Evolutionary conservation across 129 eudicot species (phyloP).

Genomic region (Lonicera japonica): DNA sequence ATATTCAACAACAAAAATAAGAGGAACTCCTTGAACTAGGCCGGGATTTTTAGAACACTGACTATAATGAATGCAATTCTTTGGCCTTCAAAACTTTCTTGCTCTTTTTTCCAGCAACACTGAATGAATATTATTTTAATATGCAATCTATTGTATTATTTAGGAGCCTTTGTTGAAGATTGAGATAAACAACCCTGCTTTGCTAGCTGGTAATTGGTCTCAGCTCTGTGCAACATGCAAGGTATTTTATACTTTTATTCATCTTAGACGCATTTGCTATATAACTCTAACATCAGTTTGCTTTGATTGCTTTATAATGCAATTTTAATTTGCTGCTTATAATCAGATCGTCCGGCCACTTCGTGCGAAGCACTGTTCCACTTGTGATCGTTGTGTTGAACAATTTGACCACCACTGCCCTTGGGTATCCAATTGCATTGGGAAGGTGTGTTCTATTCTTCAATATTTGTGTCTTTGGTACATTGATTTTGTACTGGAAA

Average conservation of each 20-base stretch:
- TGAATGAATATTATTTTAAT: background rate
- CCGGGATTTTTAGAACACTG: too few relatives aligned
- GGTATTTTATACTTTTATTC: constrained; percentile 31
- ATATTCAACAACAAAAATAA: too few relatives aligned
- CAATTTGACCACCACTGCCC: constrained; percentile 99
- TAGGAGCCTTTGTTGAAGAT: constrained; percentile 92
- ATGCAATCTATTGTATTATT: constrained; percentile 3
- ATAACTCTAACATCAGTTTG: background rate
- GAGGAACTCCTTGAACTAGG: too few relatives aligned
- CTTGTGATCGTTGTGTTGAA: constrained; percentile 98
- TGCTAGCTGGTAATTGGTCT: constrained; percentile 95
- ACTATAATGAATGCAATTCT: background rate
- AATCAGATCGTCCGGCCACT: constrained; percentile 89
- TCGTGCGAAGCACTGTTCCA: constrained; percentile 96
- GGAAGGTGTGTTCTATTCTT: constrained; percentile 51
- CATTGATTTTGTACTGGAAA: too few relatives aligned
- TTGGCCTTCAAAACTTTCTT: background rate
- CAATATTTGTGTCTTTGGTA: background rate
- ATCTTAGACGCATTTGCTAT: background rate
- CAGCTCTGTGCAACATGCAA: constrained; percentile 97
- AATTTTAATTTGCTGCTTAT: background rate
- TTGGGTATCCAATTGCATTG: constrained; percentile 98
- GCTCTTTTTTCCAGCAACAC: background rate
- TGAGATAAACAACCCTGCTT: constrained; percentile 74
- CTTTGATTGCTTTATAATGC: constrained; percentile 6